Base-by-base conservation (phyloP, 2,329 filamentous ascomycete species). In the Monilinia laxa region DNA sequence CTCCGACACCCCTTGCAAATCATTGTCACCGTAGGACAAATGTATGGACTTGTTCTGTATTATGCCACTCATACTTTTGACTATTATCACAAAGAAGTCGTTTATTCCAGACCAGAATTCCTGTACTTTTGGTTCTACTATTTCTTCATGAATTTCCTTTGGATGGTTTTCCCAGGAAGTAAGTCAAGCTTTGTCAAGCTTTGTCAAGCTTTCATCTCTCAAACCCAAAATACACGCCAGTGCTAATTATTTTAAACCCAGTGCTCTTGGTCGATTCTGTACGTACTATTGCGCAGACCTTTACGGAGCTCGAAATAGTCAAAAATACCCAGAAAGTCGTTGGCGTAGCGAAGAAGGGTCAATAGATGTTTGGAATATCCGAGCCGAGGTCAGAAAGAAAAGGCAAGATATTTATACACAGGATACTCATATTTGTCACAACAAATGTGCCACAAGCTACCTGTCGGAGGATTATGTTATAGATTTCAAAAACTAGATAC, bases 111-210 rank as follows among this genome's bases (percentile, higher is more conserved):
- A 56, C 86, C 86, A 6, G 87, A 89, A 76, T 77, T 80, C 42
- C 71, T 85, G 31, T 89, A 89, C 72, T 87, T 84, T 72, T 89
- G 85, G 86, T 78, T 84, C 28, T 89, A 89, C 72, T 89, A 86
- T 69, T 80, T 85, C 35, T 84, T 83, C 11, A 83, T 87, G 74
- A 89, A 89, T 73, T 75, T 82, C 47, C 85, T 86, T 1, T 89
- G 87, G 87, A 84, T 80, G 10, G 70, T 87, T 4, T 80, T 88
- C 25, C 86, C 86, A 12, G 72, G 79, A 5, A 73, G 85, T 87
- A 73, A 77, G 84, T 81, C 47, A 42, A 49, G 11, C 65, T 40
- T 40, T 31, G 28, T 31, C 28, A 6, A 31, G 28, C 28, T 31
- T 31, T n/a, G n/a, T 31, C 28, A 31, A 49, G 14, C 65, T 40